phyloP scores from a whole-genome alignment of 106 monocot species.

The Allium sativum region DNA sequence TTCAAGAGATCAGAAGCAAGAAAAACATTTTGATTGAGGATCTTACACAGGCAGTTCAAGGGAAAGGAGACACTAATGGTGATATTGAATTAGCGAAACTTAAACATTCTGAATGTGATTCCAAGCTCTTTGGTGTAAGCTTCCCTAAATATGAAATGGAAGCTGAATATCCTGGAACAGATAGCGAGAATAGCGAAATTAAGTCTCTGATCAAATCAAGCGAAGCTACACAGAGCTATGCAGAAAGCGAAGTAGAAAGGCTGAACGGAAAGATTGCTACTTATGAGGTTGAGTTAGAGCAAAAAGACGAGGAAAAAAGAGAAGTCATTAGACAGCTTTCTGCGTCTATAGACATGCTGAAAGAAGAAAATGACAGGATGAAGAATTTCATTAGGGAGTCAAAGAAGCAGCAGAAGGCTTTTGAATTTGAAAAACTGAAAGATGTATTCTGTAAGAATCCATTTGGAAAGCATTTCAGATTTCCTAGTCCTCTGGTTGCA shows the following conservation, averaged over 20 bases:
- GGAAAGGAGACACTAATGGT: no score
- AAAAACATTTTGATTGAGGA: background rate
- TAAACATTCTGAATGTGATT: background rate
- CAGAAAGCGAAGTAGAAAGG: constrained; percentile 2
- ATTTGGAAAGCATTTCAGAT: constrained; percentile 18
- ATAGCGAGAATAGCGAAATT: background rate
- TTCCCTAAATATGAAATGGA: background rate
- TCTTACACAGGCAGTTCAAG: background rate
- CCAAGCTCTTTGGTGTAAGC: background rate
- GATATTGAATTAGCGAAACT: background rate
- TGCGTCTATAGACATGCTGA: constrained; percentile 31
- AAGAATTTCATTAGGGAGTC: constrained; percentile 31
- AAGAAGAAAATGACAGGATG: constrained; percentile 46
- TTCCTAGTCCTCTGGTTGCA: constrained; percentile 11
- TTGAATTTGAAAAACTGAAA: constrained; percentile 41
- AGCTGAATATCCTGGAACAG: background rate
- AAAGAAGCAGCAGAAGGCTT: constrained; percentile 12
- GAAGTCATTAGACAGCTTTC: constrained; percentile 72
- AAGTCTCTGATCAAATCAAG: background rate
- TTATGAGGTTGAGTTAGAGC: constrained; percentile 19
- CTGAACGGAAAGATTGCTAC: constrained; percentile 24
- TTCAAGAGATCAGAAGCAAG: background rate
- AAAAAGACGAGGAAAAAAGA: constrained; percentile 84
- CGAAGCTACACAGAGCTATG: background rate
- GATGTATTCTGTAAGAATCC: constrained; percentile 24